These are phyloP conservation scores for Hura crepitans DNA, from an alignment of 441 rosid species.

Conservation along the genomic window DNA sequence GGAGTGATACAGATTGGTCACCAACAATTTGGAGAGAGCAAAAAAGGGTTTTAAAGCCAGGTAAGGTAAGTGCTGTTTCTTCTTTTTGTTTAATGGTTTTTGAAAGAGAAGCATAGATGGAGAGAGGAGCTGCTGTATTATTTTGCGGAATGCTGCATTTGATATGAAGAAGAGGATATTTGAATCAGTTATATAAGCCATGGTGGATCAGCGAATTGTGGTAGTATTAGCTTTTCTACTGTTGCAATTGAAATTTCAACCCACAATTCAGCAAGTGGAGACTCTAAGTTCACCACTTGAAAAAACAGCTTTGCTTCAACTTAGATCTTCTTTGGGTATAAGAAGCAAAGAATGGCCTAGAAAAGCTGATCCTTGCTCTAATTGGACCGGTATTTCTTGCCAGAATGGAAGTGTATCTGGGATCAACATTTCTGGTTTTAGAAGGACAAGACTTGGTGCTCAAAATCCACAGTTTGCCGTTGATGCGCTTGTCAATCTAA, in stretches of 20 bases:
- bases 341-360: constrained; percentile 81
- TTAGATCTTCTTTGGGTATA: constrained; percentile 86
- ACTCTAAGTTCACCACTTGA: constrained; percentile 43
- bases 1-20: constrained; percentile 29
- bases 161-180: constrained; percentile 29
- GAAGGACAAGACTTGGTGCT: constrained; percentile 68
- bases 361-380: constrained; percentile 64
- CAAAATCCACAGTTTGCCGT: constrained; percentile 62
- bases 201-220: constrained; percentile 53
- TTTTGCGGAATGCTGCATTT: constrained; percentile 15
- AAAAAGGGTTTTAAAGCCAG: constrained; percentile 19
- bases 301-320: constrained; percentile 53
- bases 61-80: constrained; percentile 26
- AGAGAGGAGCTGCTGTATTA: constrained; percentile 5
- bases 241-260: constrained; percentile 39
- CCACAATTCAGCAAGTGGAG: constrained; percentile 44
- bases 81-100: constrained; percentile 11
- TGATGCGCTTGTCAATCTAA: constrained; percentile 62
- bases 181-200: constrained; percentile 40
- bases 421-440: constrained; percentile 75
- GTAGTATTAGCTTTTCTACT: constrained; percentile 38
- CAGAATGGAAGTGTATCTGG: constrained; percentile 52
- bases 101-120: constrained; percentile 9
- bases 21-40: constrained; percentile 19
- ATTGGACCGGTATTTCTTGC: constrained; percentile 76